A percentile compares a stretch with the other conserved stretches of the same genome.
phyloP scores from a whole-genome alignment of 371 early-diverging fungal species.

The Mortierella sp. region DNA sequence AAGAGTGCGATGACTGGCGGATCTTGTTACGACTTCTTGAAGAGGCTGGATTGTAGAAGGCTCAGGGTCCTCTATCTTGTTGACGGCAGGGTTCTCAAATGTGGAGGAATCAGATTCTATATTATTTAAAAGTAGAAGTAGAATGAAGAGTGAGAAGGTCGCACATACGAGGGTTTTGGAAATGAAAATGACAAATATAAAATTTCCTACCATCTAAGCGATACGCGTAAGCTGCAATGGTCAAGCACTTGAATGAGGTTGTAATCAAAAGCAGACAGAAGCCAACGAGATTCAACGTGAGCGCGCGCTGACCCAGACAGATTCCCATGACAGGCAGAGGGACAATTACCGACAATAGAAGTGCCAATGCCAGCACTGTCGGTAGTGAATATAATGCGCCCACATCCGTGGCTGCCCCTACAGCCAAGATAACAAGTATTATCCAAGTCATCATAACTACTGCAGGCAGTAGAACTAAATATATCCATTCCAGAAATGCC shows the following conservation, averaged over 20 bases:
- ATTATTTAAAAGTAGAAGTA: not conserved
- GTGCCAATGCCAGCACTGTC: conserved; percentile 73
- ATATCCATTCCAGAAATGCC: conserved; percentile 92
- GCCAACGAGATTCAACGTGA: conserved; percentile 88
- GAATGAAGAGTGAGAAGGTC: not conserved
- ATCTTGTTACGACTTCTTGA: not conserved
- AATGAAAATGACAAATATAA: not conserved
- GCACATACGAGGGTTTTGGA: not conserved
- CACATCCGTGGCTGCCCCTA: conserved; percentile 13
- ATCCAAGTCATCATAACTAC: conserved; percentile 66
- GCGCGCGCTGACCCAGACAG: conserved; percentile 7
- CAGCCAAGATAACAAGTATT: conserved; percentile 3
- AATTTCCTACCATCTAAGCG: conserved; percentile 83
- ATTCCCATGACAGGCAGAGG: conserved; percentile 86
- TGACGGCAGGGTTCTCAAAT: not conserved
- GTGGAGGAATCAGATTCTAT: conserved; percentile 19
- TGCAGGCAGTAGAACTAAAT: conserved; percentile 93
- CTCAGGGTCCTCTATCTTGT: not conserved
- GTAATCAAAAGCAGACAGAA: conserved; percentile 90
- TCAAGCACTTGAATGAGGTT: conserved; percentile 92
- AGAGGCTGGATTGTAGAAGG: not conserved
- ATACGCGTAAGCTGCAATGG: conserved; percentile 92
- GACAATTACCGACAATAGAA: conserved; percentile 80
- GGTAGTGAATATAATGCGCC: conserved; percentile 27
- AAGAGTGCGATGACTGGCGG: conserved; percentile 8